These are phyloP conservation scores for Phytophthora rubi DNA, from an alignment of 352 stramenopile genomes.

Conservation along the genomic window DNA sequence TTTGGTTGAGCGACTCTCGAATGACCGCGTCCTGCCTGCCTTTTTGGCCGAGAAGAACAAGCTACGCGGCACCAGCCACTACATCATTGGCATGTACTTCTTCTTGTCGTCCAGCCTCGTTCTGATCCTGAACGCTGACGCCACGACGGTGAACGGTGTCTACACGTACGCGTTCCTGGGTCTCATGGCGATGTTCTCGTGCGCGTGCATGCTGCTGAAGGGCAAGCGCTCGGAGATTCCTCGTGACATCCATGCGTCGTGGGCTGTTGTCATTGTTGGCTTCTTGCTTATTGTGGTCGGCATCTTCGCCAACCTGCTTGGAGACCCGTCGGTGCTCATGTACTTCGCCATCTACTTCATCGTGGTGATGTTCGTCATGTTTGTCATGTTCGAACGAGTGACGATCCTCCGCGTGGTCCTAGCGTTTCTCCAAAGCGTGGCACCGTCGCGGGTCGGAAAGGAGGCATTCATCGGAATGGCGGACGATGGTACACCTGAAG, in stretches of 20 bases:
- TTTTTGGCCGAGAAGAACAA: constrained; percentile 60
- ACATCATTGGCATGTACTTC: constrained; percentile 78
- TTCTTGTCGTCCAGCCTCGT: constrained; percentile 63
- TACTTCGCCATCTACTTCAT: constrained; percentile 90
- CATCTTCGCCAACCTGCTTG: constrained; percentile 83
- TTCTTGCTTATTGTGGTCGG: constrained; percentile 58
- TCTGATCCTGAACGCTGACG: constrained; percentile 70
- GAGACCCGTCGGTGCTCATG: constrained; percentile 79
- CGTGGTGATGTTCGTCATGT: constrained; percentile 71
- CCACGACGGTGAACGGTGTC: constrained; percentile 73
- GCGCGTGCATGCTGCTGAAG: constrained; percentile 86
- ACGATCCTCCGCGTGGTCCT: constrained; percentile 79
- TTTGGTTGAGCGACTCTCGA: constrained; percentile 72
- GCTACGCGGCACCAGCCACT: constrained; percentile 68
- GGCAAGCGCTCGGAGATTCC: constrained; percentile 81
- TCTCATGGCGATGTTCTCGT: constrained; percentile 84
- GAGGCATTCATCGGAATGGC: constrained; percentile 8
- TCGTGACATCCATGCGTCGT: constrained; percentile 64
- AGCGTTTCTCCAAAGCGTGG: constrained; percentile 66
- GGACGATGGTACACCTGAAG: constrained; percentile 17
- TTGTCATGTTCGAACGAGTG: constrained; percentile 87
- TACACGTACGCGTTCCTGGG: constrained; percentile 88
- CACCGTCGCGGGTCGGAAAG: constrained; percentile 48
- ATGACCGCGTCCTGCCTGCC: constrained; percentile 59
- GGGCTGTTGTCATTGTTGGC: constrained; percentile 40